Evolutionary conservation across 306 rosid genomes (phyloP).

Genomic region (Cucumis hystrix): DNA sequence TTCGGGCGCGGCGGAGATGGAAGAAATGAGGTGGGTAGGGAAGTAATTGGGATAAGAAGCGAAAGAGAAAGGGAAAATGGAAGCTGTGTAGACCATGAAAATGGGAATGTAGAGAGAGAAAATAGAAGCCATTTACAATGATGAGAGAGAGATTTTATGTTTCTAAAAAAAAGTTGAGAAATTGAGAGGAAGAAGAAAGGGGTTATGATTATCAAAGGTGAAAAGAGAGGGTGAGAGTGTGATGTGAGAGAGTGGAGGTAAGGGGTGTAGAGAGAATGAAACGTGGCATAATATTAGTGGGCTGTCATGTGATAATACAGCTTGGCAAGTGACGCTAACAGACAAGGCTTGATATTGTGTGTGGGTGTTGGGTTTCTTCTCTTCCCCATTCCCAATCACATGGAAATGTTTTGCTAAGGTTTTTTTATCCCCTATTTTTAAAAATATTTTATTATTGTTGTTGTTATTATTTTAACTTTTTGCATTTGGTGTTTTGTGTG

Average conservation of each 20-base stretch:
- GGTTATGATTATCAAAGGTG: neutral
- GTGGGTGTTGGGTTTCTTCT: neutral
- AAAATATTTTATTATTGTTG: too few relatives aligned
- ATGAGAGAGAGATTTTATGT: neutral
- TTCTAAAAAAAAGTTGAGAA: too few relatives aligned
- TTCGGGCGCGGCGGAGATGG: conserved; percentile 40
- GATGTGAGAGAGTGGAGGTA: neutral
- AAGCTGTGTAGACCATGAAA: conserved; percentile 8
- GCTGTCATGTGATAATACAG: neutral
- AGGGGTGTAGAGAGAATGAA: neutral
- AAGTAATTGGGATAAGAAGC: conserved; percentile 3
- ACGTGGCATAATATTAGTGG: neutral
- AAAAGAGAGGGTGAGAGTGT: neutral
- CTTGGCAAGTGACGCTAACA: neutral
- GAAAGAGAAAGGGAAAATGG: neutral
- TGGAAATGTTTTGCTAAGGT: neutral
- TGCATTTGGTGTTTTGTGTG: neutral
- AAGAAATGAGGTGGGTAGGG: conserved; percentile 8
- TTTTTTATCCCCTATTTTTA: too few relatives aligned
- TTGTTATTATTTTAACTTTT: neutral
- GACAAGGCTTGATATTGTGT: neutral
- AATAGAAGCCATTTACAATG: neutral
- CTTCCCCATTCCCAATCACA: neutral
- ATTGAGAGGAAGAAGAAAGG: neutral
- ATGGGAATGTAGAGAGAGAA: neutral